Conservation (phyloP, 208 protist genomes). For the Leishmania major region DNA sequence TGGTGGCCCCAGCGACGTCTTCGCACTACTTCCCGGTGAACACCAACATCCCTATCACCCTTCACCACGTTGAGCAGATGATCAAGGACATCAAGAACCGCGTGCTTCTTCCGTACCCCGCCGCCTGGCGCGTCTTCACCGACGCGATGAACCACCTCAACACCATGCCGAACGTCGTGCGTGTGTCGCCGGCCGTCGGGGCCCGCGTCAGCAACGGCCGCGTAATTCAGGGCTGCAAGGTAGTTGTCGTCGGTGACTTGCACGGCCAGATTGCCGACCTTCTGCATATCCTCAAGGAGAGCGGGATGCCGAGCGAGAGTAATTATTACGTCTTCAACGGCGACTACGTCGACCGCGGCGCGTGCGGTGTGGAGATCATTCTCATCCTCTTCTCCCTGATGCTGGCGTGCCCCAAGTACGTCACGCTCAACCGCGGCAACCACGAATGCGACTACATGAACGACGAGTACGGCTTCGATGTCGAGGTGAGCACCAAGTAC, state of each 20-base stretch:
- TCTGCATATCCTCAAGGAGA: constrained; percentile 83
- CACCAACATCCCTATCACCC: constrained; percentile 59
- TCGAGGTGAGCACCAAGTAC: constrained; percentile 99
- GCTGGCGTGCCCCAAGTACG: constrained; percentile 91
- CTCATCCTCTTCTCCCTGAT: constrained; percentile 96
- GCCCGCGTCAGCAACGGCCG: constrained; percentile 75
- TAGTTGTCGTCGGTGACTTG: constrained; percentile 89
- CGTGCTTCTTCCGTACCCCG: constrained; percentile 76
- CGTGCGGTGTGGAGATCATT: constrained; percentile 96
- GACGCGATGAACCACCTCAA: constrained; percentile 87
- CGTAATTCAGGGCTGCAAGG: constrained; percentile 78
- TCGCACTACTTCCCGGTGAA: constrained; percentile 82
- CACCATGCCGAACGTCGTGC: constrained; percentile 85
- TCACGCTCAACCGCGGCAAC: constrained; percentile 96
- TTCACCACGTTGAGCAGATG: constrained; percentile 69
- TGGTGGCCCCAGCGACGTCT: constrained; percentile 69
- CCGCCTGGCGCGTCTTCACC: constrained; percentile 83
- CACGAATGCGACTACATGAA: constrained; percentile 96
- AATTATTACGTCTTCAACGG: constrained; percentile 94
- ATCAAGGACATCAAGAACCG: constrained; percentile 76
- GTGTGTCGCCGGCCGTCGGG: constrained; percentile 65
- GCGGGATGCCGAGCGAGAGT: constrained; percentile 78
- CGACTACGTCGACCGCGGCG: constrained; percentile 98
- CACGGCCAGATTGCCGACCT: constrained; percentile 89
- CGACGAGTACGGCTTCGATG: constrained; percentile 98